phyloP scores from a whole-genome alignment of 2,329 filamentous ascomycete genomes.

The Coniosporium tulheliwenetii region DNA sequence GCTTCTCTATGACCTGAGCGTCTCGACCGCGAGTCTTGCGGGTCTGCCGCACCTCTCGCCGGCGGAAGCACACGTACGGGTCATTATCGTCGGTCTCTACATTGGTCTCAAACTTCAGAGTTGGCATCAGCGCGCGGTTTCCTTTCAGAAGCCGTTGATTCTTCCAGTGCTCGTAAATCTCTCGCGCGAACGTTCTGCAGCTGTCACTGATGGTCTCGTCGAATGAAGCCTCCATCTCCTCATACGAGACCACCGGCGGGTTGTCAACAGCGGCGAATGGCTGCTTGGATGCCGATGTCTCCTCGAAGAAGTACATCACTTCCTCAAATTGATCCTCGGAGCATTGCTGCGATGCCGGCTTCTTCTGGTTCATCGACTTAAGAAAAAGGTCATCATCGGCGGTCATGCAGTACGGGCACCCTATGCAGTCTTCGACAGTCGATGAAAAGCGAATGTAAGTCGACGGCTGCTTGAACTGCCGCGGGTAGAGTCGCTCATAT shows the following conservation, averaged over 20 bases:
- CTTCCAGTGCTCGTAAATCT: constrained; percentile 86
- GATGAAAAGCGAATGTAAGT: constrained; percentile 97
- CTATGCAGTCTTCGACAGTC: constrained; percentile 89
- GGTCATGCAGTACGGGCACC: constrained; percentile 86
- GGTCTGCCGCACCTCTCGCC: constrained; percentile 83
- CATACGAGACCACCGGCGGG: constrained; percentile 51
- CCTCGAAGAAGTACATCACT: constrained; percentile 90
- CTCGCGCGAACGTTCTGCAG: constrained; percentile 48
- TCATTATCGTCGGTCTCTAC: constrained; percentile 91
- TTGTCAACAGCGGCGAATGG: constrained; percentile 86
- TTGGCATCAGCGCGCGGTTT: constrained; percentile 60
- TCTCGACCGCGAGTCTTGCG: constrained; percentile 91
- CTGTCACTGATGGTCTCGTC: constrained; percentile 40
- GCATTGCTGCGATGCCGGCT: constrained; percentile 39
- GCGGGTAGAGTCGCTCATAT: constrained; percentile 81
- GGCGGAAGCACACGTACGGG: constrained; percentile 94
- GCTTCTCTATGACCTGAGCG: constrained; percentile 84
- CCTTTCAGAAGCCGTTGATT: constrained; percentile 46
- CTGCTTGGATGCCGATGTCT: constrained; percentile 66
- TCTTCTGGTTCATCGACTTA: constrained; percentile 68
- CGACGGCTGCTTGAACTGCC: constrained; percentile 64
- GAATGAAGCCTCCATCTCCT: constrained; percentile 46
- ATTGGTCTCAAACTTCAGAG: constrained; percentile 84
- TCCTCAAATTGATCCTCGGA: constrained; percentile 87
- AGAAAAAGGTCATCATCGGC: constrained; percentile 79